Evolutionary conservation across 805 yeast species (phyloP), one percentile per base, ranked within the genome.

Genomic region (Gaillardinia entomophila): DNA sequence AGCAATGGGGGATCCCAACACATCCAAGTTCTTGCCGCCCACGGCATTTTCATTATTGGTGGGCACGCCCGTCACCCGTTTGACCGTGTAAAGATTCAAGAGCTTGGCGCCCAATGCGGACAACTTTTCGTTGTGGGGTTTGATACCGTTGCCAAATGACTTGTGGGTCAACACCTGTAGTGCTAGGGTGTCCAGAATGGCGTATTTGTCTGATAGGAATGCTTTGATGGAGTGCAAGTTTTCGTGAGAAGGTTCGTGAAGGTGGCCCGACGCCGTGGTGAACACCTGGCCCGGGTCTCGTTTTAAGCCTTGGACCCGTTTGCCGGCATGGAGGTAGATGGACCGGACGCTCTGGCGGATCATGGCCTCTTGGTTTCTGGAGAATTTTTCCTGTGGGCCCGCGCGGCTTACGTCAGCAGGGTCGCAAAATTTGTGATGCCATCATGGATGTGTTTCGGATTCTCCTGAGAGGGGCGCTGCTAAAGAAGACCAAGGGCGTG

Each of bases 131-230:
- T 89, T 90, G 62, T 84, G 86, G 6, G 97, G 96, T 47, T 80
- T 77, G 41, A 74, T 66, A 7, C 96, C 97, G 60, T 86, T 94
- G 4, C 94, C 95, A 68, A 88, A 90, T 15, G 96, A 85, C 62
- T 90, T 90, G 63, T 90, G 97, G 4, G 97, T 89, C 48, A 89
- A 64, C 26, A 85, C 78, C 62, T 90, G 97, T 40, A 87, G 65
- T 15, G 82, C 60, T 37, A 82, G 44, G 5, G 70, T 68, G 47
- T 85, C 82, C 4, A 81, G 67, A 26, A 89, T 62, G 26, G 65
- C 43, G 48, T 67, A 79, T 38, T 71, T 65, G 15, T 63, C 64
- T 14, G 49, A 38, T 34, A 82, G 57, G 42, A 77, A 75, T 18
- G 46, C 39, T 46, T 75, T 74, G 33, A 80, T 56, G 19, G 67